Conservation (phyloP, 1,284 basidiomycete genomes). For the Fomitiporia mediterranea region DNA sequence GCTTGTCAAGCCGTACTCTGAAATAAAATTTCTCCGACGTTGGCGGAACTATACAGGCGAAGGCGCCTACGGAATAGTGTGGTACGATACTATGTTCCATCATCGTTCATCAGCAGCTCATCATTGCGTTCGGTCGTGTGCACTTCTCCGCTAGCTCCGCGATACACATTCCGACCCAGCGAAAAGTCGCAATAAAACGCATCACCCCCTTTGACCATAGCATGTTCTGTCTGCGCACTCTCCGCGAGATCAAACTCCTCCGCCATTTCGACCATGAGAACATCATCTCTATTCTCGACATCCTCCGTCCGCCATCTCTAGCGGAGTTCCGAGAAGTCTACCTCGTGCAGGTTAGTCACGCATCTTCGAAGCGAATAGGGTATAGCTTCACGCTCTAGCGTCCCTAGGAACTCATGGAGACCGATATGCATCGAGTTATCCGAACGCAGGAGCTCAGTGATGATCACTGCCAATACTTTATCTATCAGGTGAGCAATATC, state of each 20-base stretch:
- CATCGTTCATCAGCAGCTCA: neutral
- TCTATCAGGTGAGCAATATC: slow-evolving; percentile 69
- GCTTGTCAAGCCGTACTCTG: neutral
- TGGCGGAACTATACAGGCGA: slow-evolving; percentile 40
- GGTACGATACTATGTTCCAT: slow-evolving; percentile 33
- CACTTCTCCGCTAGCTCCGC: slow-evolving; percentile 49
- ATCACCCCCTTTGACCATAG: slow-evolving; percentile 86
- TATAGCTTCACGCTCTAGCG: neutral
- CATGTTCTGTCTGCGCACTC: slow-evolving; percentile 83
- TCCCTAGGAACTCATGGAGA: slow-evolving; percentile 84
- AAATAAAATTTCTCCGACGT: neutral
- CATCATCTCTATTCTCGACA: slow-evolving; percentile 84
- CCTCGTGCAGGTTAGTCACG: slow-evolving; percentile 49
- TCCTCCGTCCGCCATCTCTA: slow-evolving; percentile 57
- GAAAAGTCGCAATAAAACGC: slow-evolving; percentile 74
- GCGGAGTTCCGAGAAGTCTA: slow-evolving; percentile 77
- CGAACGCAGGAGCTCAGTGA: slow-evolving; percentile 80
- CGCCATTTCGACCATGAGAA: slow-evolving; percentile 75
- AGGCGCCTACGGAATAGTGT: slow-evolving; percentile 77
- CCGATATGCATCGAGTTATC: slow-evolving; percentile 85
- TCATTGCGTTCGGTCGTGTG: neutral
- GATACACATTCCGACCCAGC: slow-evolving; percentile 56
- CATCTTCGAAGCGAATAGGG: slow-evolving; percentile 6
- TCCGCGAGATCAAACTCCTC: slow-evolving; percentile 87
- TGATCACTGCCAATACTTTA: slow-evolving; percentile 93